phyloP scores from a whole-genome alignment of 2,329 filamentous ascomycete genomes.

The Tothia fuscella region DNA sequence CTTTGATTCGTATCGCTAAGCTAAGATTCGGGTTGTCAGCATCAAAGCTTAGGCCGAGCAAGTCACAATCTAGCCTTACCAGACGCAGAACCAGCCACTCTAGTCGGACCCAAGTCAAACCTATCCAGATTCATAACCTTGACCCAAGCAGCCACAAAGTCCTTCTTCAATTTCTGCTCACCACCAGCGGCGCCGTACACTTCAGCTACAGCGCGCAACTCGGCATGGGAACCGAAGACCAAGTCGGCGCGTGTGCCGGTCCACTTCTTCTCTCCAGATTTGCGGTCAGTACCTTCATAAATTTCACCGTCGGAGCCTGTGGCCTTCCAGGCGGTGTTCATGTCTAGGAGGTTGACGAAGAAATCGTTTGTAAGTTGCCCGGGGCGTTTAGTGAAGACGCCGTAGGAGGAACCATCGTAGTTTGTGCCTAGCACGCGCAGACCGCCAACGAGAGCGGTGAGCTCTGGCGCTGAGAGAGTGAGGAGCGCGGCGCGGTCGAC shows the following conservation, averaged over 20 bases:
- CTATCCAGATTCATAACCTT: constrained; percentile 67
- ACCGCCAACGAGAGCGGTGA: constrained; percentile 60
- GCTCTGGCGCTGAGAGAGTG: constrained; percentile 56
- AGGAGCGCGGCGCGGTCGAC: constrained; percentile 62
- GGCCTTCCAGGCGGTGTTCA: constrained; percentile 51
- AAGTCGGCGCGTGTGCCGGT: constrained; percentile 57
- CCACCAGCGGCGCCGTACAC: constrained; percentile 53
- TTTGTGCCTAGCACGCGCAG: constrained; percentile 59
- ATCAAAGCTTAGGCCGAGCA: neutral
- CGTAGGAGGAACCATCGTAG: constrained; percentile 54
- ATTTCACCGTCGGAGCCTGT: constrained; percentile 38
- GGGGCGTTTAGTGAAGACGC: constrained; percentile 56
- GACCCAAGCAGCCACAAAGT: constrained; percentile 59
- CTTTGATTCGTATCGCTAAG: too few species aligned
- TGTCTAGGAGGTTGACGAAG: constrained; percentile 68
- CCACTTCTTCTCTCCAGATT: constrained; percentile 55
- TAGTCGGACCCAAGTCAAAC: constrained; percentile 41
- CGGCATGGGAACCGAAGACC: constrained; percentile 61
- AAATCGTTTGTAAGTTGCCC: constrained; percentile 68
- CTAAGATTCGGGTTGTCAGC: too few species aligned
- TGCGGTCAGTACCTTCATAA: constrained; percentile 54
- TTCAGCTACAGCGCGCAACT: constrained; percentile 59
- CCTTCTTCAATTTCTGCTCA: constrained; percentile 53
- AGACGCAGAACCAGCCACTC: neutral
- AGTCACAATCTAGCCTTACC: neutral